Base-by-base conservation (phyloP, 208 protist species). In the Trypanosoma conorhini region DNA sequence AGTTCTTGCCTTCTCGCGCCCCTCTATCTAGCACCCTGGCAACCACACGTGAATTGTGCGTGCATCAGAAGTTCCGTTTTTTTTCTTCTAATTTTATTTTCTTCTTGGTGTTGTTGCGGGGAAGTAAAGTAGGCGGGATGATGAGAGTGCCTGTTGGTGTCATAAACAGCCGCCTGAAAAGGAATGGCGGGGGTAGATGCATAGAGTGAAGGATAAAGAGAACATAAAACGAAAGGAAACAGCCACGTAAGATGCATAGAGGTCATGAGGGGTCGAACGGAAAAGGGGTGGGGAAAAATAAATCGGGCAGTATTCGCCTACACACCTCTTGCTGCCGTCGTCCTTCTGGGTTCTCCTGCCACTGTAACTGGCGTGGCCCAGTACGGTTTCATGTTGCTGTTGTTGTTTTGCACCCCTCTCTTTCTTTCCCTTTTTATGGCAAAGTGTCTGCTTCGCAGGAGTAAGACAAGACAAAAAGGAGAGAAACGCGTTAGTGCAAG, bases 351-450 rank as follows among this genome's bases (percentile, higher is more conserved):
- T 26, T 17, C 28, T 1, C n/a, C 8, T 26, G 24, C 17, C 28
- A 30, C 24, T 56, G 5, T 13, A 10, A 24, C 21, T 26, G 51
- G n/a, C 24, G 12, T 56, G 12, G 15, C 21, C 5, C 9, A 12
- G 9, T 17, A 56, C 24, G 5, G 9, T 26, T 56, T 2, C 21
- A 12, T 59, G 38, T 62, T 62, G 54, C 1, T 55, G 35, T 31
- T 4, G 13, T 66, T 56, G 52, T 55, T 66, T 46, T 56, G 22
- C 7, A 35, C 56, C n/a, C 9, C 51, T 19, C 33, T 55, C 1
- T 55, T 66, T 40, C 56, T 55, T 66, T 56, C 0, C 24, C 38
- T 51, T 64, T 55, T 40, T 55, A 9, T 24, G 48, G 2, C 21
- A 33, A 40, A 38, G 13, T 21, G 22, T 59, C 15, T 31, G 30